Evolutionary conservation across 306 rosid genomes (phyloP).

Genomic region (Casuarina cunninghamiana): DNA sequence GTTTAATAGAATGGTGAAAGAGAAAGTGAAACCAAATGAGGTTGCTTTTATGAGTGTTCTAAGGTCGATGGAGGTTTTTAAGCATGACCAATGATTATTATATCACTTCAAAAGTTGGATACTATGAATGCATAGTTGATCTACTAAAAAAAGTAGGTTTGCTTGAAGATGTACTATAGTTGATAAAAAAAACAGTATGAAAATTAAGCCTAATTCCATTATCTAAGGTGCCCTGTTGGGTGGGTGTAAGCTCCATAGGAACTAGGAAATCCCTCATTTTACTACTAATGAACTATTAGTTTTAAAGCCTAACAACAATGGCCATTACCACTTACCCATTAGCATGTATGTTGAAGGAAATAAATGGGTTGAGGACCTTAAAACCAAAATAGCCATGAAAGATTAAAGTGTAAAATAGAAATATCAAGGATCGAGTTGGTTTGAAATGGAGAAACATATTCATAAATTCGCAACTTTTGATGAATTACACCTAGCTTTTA

Average conservation of each 20-base stretch:
- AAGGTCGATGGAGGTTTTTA: conserved; percentile 49
- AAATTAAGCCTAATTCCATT: conserved; percentile 51
- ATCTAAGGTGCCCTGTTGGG: conserved; percentile 82
- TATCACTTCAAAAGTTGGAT: conserved; percentile 52
- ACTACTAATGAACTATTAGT: conserved; percentile 48
- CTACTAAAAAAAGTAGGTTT: conserved; percentile 76
- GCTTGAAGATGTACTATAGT: conserved; percentile 62
- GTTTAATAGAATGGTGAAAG: conserved; percentile 59
- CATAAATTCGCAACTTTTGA: conserved; percentile 68
- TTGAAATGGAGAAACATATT: conserved; percentile 50
- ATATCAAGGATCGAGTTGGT: conserved; percentile 76
- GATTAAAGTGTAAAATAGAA: conserved; percentile 67
- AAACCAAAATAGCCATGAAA: conserved; percentile 60
- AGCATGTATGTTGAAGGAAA: conserved; percentile 66
- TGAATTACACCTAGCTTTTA: conserved; percentile 46
- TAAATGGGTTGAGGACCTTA: conserved; percentile 62
- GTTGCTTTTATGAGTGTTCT: conserved; percentile 28
- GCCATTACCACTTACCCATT: conserved; percentile 58
- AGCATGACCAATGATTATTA: conserved; percentile 59
- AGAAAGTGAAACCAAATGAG: conserved; percentile 60
- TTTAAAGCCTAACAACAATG: conserved; percentile 70
- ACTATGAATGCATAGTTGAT: conserved; percentile 86
- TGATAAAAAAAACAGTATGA: conserved; percentile 58
- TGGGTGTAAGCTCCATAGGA: conserved; percentile 72
- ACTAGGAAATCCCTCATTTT: conserved; percentile 48